Conservation (phyloP, 2,329 filamentous ascomycete species). For the Colletotrichum lupini region DNA sequence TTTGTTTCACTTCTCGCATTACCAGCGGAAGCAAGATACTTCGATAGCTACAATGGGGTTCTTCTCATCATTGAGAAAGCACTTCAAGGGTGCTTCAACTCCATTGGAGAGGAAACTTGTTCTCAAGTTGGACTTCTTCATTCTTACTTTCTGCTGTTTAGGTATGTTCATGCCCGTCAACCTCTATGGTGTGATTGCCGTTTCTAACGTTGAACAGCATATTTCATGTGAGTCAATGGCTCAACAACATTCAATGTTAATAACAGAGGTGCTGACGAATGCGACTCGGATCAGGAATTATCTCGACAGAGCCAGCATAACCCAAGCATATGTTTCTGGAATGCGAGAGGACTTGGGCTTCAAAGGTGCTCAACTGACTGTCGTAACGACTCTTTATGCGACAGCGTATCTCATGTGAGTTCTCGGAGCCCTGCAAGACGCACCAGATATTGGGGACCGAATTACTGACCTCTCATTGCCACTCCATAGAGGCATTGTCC, state of each 20-base stretch:
- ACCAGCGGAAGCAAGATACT: background rate
- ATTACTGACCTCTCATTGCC: background rate
- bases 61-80: background rate
- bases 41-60: background rate
- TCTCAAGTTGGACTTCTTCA: conserved; percentile 17
- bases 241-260: rapidly evolving
- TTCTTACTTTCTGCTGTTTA: conserved; percentile 14
- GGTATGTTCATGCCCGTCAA: too few relatives aligned
- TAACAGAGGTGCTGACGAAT: background rate
- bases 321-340: conserved; percentile 14
- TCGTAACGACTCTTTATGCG: conserved; percentile 6
- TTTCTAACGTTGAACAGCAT: background rate
- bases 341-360: conserved; percentile 15
- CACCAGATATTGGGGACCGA: too few relatives aligned
- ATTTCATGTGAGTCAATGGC: conserved; percentile 5
- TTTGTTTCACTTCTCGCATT: background rate
- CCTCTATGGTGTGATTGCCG: too few relatives aligned
- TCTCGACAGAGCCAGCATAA: conserved; percentile 17
- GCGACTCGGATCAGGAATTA: background rate
- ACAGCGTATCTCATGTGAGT: conserved; percentile 10
- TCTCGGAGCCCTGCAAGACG: too few relatives aligned
- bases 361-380: conserved; percentile 2
- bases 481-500: background rate
- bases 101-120: conserved; percentile 3
- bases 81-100: conserved; percentile 2